Conservation (phyloP, 2,329 filamentous ascomycete genomes). For the Ceratocystis alfenasii region DNA sequence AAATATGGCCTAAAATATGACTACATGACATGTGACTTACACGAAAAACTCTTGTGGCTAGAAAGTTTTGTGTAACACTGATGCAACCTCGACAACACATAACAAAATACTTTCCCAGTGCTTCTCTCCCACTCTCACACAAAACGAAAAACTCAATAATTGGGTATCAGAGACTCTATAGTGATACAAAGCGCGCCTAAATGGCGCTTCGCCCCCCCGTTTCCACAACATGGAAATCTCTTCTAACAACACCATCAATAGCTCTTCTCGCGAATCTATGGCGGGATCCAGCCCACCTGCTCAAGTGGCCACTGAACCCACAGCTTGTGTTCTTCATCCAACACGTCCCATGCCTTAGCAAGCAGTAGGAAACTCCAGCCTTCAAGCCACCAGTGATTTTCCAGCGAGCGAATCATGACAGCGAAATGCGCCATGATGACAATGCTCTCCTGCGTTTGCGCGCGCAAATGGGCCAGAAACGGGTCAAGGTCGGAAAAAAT, state of each 20-base stretch:
- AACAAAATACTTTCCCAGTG: not conserved
- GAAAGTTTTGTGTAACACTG: not conserved
- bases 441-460: constrained; percentile 27
- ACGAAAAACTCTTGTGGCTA: too few relatives aligned
- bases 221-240: not conserved
- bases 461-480: constrained; percentile 29
- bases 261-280: not conserved
- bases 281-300: constrained; percentile 22
- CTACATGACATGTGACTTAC: too few relatives aligned
- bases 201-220: too few relatives aligned
- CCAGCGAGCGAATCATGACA: constrained; percentile 28
- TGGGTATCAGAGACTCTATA: constrained; percentile 2
- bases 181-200: constrained; percentile 1
- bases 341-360: constrained; percentile 27
- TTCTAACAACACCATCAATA: not conserved
- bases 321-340: constrained; percentile 31
- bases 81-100: not conserved
- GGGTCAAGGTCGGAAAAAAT: constrained; percentile 30
- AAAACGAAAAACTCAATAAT: constrained; percentile 1
- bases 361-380: constrained; percentile 30
- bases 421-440: constrained; percentile 31
- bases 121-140: too few relatives aligned
- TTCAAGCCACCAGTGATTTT: constrained; percentile 31
- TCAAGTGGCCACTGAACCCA: constrained; percentile 29
- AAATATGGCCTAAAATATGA: too few relatives aligned